phyloP scores from a whole-genome alignment of 1,139 yeast species.

The Hemisphaericaspora xylofermentans region DNA sequence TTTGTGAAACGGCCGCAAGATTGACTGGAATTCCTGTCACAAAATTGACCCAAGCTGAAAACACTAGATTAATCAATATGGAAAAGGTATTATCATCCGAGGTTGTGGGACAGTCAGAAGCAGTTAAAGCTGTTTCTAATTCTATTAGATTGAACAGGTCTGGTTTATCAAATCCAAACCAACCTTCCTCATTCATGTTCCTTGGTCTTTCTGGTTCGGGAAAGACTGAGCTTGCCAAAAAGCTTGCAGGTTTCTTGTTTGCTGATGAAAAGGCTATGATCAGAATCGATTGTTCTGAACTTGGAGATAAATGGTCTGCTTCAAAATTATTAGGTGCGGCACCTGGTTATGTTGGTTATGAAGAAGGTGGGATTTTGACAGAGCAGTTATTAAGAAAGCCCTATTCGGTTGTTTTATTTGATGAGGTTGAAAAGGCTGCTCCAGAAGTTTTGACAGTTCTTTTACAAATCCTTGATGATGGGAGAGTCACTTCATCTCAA shows the following conservation, averaged over 20 bases:
- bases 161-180: constrained; percentile 94
- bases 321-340: constrained; percentile 96
- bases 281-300: constrained; percentile 95
- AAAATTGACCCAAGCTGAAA: constrained; percentile 93
- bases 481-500: constrained; percentile 89
- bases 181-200: constrained; percentile 94
- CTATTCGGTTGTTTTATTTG: constrained; percentile 90
- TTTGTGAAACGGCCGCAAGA: constrained; percentile 96
- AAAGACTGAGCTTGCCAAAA: constrained; percentile 96
- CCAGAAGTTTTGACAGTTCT: constrained; percentile 94
- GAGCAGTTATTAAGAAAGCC: constrained; percentile 91
- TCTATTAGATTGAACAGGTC: constrained; percentile 92
- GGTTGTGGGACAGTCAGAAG: constrained; percentile 96
- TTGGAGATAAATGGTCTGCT: constrained; percentile 92
- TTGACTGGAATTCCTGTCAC: constrained; percentile 98
- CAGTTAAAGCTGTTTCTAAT: constrained; percentile 93
- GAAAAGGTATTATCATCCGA: constrained; percentile 77
- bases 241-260: constrained; percentile 91
- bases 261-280: constrained; percentile 96
- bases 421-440: constrained; percentile 98
- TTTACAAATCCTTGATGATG: constrained; percentile 92
- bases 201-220: constrained; percentile 97
- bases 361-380: constrained; percentile 95
- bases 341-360: constrained; percentile 97
- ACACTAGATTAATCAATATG: constrained; percentile 89